A percentile compares a stretch with the other conserved stretches of the same genome.
Evolutionary conservation across 2,329 filamentous ascomycete species (phyloP).

Genomic region (Madurella mycetomatis): DNA sequence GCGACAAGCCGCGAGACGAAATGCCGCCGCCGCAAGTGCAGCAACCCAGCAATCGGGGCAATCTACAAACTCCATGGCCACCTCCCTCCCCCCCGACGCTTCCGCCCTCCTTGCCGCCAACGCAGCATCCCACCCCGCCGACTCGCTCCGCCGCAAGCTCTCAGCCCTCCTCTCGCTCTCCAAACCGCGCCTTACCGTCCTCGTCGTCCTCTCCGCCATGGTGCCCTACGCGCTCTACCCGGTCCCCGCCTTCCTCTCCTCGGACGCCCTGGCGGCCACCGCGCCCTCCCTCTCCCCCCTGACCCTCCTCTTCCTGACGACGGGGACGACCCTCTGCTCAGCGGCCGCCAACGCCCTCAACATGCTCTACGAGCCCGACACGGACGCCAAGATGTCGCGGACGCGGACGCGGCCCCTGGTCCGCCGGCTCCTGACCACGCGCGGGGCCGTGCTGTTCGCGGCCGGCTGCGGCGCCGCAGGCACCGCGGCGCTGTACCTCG

Average conservation of each 20-base stretch:
- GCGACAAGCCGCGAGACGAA: conserved; percentile 26
- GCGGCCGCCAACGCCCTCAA: conserved; percentile 92
- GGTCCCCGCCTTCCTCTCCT: conserved; percentile 76
- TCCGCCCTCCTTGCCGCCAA: conserved; percentile 53
- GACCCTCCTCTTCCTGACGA: conserved; percentile 87
- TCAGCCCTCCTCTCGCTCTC: conserved; percentile 84
- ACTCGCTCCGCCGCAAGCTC: conserved; percentile 60
- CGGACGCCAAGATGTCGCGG: conserved; percentile 90
- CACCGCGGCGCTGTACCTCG: conserved; percentile 71
- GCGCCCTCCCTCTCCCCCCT: conserved; percentile 81
- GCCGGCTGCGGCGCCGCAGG: conserved; percentile 66
- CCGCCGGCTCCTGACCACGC: conserved; percentile 67
- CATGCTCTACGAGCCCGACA: conserved; percentile 90
- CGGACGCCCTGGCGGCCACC: conserved; percentile 54
- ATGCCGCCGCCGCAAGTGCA: conserved; percentile 14
- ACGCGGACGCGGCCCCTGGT: conserved; percentile 89
- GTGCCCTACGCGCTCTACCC: conserved; percentile 91
- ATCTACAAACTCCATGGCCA: conserved; percentile 12
- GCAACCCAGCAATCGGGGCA: neutral
- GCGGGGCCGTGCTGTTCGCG: conserved; percentile 74
- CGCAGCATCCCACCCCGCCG: conserved; percentile 46
- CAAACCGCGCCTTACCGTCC: conserved; percentile 89
- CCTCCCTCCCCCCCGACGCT: conserved; percentile 31
- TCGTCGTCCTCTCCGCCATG: conserved; percentile 87
- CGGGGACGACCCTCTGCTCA: conserved; percentile 82